phyloP scores from a whole-genome alignment of 176 grass and related monocot genomes.

The Cenchrus fungigraminus region DNA sequence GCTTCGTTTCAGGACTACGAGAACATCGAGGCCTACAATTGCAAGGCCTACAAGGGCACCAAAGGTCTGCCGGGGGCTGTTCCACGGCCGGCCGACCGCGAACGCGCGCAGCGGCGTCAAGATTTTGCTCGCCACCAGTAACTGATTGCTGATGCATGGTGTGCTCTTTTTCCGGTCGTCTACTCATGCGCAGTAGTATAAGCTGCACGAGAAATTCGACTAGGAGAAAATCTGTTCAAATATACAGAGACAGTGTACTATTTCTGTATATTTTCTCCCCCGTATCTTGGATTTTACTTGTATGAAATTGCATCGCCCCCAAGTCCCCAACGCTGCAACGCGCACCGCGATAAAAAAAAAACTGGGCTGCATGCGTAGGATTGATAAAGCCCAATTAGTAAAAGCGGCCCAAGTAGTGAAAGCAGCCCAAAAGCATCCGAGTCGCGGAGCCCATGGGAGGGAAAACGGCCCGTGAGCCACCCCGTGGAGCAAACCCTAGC shows the following conservation, averaged over 20 bases:
- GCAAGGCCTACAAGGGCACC: conserved; percentile 81
- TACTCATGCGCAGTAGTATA: no score
- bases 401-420: not conserved
- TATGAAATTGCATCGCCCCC: no score
- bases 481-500: conserved; percentile 26
- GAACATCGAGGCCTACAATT: conserved; percentile 70
- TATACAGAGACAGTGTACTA: no score
- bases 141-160: not conserved
- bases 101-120: conserved; percentile 35
- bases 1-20: conserved; percentile 65
- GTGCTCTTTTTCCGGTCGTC: no score
- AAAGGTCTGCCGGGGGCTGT: conserved; percentile 49
- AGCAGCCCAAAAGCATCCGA: not conserved
- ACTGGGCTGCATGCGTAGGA: no score
- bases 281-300: no score
- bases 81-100: not conserved
- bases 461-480: not conserved
- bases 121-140: not conserved
- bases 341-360: no score
- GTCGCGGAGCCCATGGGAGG: not conserved
- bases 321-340: no score
- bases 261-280: no score
- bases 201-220: no score
- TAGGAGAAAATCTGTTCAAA: no score
- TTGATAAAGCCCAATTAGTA: no score